Base-by-base conservation (phyloP, 306 rosid species). In the Rosa rugosa region DNA sequence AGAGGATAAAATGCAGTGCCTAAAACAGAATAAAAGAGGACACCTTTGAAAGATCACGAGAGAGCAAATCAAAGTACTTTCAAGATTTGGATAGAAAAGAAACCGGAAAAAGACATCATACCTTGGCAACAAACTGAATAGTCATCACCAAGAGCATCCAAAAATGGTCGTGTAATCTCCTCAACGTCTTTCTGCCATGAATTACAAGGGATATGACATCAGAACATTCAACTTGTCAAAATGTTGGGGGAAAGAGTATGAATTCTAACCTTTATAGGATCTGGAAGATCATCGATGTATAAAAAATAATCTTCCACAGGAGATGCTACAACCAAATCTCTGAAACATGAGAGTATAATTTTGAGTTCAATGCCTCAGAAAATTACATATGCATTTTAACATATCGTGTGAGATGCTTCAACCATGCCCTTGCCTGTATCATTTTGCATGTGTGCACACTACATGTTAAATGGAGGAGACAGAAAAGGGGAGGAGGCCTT, bases 241-340 rank as follows among this genome's bases (percentile, higher is more conserved):
- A 71, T 41, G 50, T 20, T 47, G 74, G 75, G 71, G 40, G 25
- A 63, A 40, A 49, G 59, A 63, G 11, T 69, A 45, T 6, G 75
- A 64, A 75, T 64, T 84, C 93, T 79, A 49, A 93, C 99, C 98
- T 93, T 95, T 45, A 81, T 56, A 47, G 90, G 86, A 84, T 82
- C 18, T 45, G 87, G 82, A 80, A 90, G 88, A 79, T 91, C 93
- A 77, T 95, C 91, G 5, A 95, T 85, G 82, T 87, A 89, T 62
- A 93, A 84, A 85, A 95, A 93, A 86, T 95, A 95, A 84, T 95
- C 98, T 88, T 95, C 99, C 80, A 95, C 91, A 0, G 96, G 99
- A 81, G 98, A 93, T 75, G 90, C 98, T 78, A 91, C 99, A 56
- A 95, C 96, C 93, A 95, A 85, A 91, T 92, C 99, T 75, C 99